Evolutionary conservation across 2,329 filamentous ascomycete species (phyloP).

Genomic region (Aspergillus neoniger): DNA sequence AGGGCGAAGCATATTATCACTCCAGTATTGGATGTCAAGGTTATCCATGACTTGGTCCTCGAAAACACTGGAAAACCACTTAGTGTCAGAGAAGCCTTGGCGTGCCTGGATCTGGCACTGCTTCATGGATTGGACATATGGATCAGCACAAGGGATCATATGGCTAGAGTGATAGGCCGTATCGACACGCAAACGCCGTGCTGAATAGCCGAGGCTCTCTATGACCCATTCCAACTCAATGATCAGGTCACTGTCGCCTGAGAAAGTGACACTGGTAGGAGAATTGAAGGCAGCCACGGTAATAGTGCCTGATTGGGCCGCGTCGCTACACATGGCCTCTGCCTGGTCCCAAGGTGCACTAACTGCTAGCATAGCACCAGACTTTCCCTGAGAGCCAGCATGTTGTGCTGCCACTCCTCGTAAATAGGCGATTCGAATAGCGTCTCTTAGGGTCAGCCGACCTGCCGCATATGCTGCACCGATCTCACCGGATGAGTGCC

Average conservation of each 20-base stretch:
- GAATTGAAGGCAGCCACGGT: slow-evolving; percentile 3
- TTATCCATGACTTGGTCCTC: not conserved
- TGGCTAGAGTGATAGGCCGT: slow-evolving; percentile 24
- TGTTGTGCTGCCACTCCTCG: slow-evolving; percentile 6
- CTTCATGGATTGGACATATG: slow-evolving; percentile 7
- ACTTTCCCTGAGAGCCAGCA: not conserved
- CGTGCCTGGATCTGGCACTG: not conserved
- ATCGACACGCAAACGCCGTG: slow-evolving; percentile 15
- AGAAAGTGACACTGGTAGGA: slow-evolving; percentile 9
- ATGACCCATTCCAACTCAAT: slow-evolving; percentile 8
- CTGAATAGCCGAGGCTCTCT: slow-evolving; percentile 1
- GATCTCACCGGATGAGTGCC: slow-evolving; percentile 37
- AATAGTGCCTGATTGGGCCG: not conserved
- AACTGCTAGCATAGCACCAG: slow-evolving; percentile 17
- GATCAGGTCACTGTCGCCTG: slow-evolving; percentile 8
- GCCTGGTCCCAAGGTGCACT: slow-evolving; percentile 14
- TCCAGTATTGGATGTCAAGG: slow-evolving; percentile 21
- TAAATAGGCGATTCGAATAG: slow-evolving; percentile 18
- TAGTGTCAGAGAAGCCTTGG: not conserved
- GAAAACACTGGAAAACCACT: slow-evolving; percentile 14
- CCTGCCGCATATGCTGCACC: slow-evolving; percentile 30
- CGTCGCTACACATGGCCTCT: slow-evolving; percentile 4
- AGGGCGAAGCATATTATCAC: slow-evolving; percentile 25
- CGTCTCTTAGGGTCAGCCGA: slow-evolving; percentile 16
- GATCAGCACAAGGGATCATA: slow-evolving; percentile 15